phyloP scores from a whole-genome alignment of 2,329 filamentous ascomycete species.

The Xylaria sp. region DNA sequence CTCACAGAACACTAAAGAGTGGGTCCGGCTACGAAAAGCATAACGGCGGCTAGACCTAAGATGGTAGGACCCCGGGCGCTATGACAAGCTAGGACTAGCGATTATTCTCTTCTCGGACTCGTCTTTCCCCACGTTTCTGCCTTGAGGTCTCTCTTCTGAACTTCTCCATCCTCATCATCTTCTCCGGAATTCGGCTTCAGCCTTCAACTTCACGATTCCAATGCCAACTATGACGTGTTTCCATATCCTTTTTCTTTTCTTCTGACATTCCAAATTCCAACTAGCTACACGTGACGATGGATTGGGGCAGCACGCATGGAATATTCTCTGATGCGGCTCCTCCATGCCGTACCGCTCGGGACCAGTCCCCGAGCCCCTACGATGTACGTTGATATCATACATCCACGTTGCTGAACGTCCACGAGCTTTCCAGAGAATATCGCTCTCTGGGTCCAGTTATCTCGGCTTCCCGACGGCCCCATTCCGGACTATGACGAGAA shows the following conservation, averaged over 20 bases:
- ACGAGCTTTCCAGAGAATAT: constrained; percentile 42
- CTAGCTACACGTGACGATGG: too few relatives aligned
- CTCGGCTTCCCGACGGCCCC: constrained; percentile 37
- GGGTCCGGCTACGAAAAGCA: not conserved
- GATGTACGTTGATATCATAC: not conserved
- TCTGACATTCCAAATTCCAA: too few relatives aligned
- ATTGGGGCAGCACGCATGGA: too few relatives aligned
- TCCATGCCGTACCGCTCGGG: not conserved
- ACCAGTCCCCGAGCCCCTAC: not conserved
- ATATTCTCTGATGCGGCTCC: not conserved
- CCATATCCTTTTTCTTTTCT: too few relatives aligned
- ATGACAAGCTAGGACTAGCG: too few relatives aligned
- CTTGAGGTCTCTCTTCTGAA: too few relatives aligned
- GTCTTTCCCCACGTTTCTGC: too few relatives aligned
- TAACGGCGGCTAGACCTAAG: not conserved
- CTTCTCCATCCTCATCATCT: too few relatives aligned
- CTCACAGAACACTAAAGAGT: not conserved
- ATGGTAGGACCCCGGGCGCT: not conserved
- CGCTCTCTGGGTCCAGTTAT: constrained; percentile 38
- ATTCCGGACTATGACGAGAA: constrained; percentile 36
- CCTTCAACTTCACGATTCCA: too few relatives aligned
- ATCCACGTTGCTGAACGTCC: constrained; percentile 36
- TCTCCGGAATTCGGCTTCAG: too few relatives aligned
- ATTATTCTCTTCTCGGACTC: too few relatives aligned
- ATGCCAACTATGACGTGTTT: too few relatives aligned